Evolutionary conservation across 495 filamentous ascomycete genomes (phyloP).

Genomic region (Penicillium herquei): DNA sequence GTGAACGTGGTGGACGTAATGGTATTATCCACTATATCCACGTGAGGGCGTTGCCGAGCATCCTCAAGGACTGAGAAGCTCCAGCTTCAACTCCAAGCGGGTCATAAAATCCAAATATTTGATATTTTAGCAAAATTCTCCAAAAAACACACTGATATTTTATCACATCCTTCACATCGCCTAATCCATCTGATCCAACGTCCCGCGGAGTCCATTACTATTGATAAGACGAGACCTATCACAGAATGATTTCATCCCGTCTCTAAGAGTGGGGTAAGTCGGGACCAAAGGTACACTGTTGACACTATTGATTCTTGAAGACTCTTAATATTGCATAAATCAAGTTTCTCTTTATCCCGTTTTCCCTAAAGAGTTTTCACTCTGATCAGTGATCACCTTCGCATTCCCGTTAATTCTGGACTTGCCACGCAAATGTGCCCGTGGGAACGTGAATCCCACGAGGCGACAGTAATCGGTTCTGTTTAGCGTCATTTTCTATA

Average conservation of each 20-base stretch:
- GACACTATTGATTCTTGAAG: not conserved
- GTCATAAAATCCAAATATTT: not conserved
- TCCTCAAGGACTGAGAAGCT: not conserved
- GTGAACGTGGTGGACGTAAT: not conserved
- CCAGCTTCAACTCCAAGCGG: not conserved
- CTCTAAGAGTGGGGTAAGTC: slow-evolving; percentile 1
- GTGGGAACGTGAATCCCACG: not conserved
- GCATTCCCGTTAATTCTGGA: not conserved
- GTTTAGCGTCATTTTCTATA: not conserved
- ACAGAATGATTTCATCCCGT: not conserved
- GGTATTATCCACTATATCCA: not conserved
- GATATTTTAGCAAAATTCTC: too few species aligned
- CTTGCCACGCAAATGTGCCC: not conserved
- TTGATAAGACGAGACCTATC: slow-evolving; percentile 2
- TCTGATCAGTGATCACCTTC: not conserved
- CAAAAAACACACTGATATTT: not conserved
- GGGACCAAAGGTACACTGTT: not conserved
- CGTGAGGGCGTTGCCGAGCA: slow-evolving; percentile 1
- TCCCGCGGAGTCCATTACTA: not conserved
- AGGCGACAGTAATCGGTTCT: not conserved
- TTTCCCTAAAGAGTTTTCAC: too few species aligned
- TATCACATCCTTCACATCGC: not conserved
- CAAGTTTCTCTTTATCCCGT: too few species aligned
- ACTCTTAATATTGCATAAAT: too few species aligned
- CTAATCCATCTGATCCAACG: not conserved